Conservation (phyloP, 495 filamentous ascomycete species). For the Penicillium lagena region DNA sequence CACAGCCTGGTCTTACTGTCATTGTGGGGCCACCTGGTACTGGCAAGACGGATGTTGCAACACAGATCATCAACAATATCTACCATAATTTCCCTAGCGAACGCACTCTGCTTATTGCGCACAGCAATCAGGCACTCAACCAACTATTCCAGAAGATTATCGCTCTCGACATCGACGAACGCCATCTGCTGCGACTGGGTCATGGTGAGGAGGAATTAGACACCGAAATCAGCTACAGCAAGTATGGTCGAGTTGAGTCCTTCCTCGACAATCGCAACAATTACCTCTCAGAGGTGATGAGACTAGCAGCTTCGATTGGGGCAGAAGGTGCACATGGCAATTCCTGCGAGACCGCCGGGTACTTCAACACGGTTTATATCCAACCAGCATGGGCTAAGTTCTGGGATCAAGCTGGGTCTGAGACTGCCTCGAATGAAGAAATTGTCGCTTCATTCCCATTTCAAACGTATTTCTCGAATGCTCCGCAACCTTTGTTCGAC, state of each 20-base stretch:
- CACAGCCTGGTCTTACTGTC: constrained; percentile 89
- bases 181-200: constrained; percentile 86
- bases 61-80: constrained; percentile 97
- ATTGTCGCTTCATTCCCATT: constrained; percentile 82
- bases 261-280: constrained; percentile 83
- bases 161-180: constrained; percentile 88
- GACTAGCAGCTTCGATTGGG: constrained; percentile 73
- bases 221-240: constrained; percentile 83
- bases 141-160: constrained; percentile 99
- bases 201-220: constrained; percentile 93
- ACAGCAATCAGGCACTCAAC: constrained; percentile 96
- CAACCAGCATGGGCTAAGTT: constrained; percentile 85
- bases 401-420: constrained; percentile 51
- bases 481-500: constrained; percentile 80
- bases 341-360: constrained; percentile 93
- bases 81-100: constrained; percentile 96
- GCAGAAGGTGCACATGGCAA: constrained; percentile 88
- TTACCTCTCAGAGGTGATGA: constrained; percentile 79
- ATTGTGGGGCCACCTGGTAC: constrained; percentile 95
- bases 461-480: constrained; percentile 79
- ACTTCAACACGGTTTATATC: constrained; percentile 91
- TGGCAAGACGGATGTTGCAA: constrained; percentile 96
- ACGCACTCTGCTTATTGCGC: constrained; percentile 86
- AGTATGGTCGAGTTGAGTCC: constrained; percentile 89
- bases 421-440: constrained; percentile 48